Conservation (phyloP, 2,329 filamentous ascomycete species). For the Cladosporium cucumerinum region DNA sequence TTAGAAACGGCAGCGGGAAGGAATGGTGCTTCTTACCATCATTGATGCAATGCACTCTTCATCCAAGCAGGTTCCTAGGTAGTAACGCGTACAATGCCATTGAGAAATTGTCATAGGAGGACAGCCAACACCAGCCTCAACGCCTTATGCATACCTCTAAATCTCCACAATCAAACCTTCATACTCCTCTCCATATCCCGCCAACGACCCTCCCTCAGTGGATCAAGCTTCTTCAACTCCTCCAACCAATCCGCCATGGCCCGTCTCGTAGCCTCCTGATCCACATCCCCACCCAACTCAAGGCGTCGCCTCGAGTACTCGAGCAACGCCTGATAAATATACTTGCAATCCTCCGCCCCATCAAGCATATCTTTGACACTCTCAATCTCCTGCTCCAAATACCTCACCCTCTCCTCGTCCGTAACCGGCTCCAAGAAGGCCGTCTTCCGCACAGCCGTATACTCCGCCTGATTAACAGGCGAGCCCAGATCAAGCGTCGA, state of each 20-base stretch:
- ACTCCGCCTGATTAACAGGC: conserved; percentile 35
- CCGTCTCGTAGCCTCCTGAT: conserved; percentile 37
- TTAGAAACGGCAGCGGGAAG: background rate
- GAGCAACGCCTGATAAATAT: conserved; percentile 84
- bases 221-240: conserved; percentile 67
- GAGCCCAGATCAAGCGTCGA: conserved; percentile 57
- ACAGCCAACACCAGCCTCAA: no score
- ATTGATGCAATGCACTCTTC: background rate
- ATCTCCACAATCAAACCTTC: conserved; percentile 35
- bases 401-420: conserved; percentile 58
- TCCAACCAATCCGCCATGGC: conserved; percentile 55
- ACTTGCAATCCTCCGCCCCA: conserved; percentile 71
- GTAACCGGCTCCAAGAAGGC: conserved; percentile 64
- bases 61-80: no score
- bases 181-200: conserved; percentile 59
- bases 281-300: conserved; percentile 43
- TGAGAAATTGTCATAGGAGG: background rate
- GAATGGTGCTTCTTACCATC: background rate
- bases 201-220: conserved; percentile 73
- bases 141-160: background rate
- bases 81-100: background rate
- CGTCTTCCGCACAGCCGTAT: background rate
- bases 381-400: conserved; percentile 69
- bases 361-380: conserved; percentile 65
- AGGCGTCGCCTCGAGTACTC: conserved; percentile 66